Percentiles rank a stretch among this genome's conserved stretches.
Evolutionary conservation across 192 early-diverging fungal species (phyloP).

Genomic region (Coemansia sp.): DNA sequence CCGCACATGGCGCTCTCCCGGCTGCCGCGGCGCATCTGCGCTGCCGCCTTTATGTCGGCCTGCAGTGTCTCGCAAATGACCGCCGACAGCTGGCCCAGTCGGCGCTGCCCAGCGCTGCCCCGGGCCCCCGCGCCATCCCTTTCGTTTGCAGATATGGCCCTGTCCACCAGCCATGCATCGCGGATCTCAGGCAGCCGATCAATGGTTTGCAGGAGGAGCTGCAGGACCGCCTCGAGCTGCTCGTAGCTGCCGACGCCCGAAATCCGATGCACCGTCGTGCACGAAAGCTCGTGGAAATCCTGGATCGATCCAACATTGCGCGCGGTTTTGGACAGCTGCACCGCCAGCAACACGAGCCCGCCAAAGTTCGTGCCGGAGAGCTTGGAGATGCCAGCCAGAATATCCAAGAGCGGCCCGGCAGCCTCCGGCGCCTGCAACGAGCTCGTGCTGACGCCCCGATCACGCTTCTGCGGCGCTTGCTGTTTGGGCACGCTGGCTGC

Average conservation of each 20-base stretch:
- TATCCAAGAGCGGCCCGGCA: conserved; percentile 17
- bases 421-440: neutral
- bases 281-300: conserved; percentile 25
- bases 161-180: conserved; percentile 20
- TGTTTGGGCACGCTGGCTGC: neutral
- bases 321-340: conserved; percentile 20
- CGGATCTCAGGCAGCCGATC: conserved; percentile 14
- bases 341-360: conserved; percentile 23
- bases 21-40: conserved; percentile 1
- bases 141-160: neutral
- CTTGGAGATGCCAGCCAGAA: conserved; percentile 18
- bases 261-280: conserved; percentile 5
- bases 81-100: conserved; percentile 6
- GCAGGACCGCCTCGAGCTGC: conserved; percentile 20
- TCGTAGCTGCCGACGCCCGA: neutral
- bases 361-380: conserved; percentile 20
- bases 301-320: neutral
- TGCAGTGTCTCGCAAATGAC: conserved; percentile 9
- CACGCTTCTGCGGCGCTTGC: neutral
- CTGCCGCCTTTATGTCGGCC: neutral
- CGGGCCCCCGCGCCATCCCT: neutral
- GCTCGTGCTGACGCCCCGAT: neutral
- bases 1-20: conserved; percentile 5
- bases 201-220: conserved; percentile 22
- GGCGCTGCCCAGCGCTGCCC: neutral